A percentile compares a stretch with the other conserved stretches of the same genome.
These are phyloP conservation scores for Melaleuca quinquenervia DNA, from an alignment of 345 rosid genomes.

Conservation along the genomic window DNA sequence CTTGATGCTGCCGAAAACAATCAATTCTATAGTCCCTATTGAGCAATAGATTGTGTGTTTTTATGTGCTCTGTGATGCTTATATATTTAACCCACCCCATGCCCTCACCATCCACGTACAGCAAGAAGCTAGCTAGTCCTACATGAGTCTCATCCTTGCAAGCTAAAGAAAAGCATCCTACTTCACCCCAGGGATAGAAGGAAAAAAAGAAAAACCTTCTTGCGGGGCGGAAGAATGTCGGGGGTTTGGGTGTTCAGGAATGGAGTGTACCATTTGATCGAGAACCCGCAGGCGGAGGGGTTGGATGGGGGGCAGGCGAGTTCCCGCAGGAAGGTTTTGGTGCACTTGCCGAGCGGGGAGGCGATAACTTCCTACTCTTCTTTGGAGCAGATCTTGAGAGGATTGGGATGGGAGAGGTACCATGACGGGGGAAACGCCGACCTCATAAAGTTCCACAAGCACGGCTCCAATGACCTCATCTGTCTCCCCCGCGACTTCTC, in stretches of 20 bases:
- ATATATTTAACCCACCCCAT: background rate
- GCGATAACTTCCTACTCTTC: slow-evolving; percentile 48
- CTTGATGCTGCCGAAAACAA: slow-evolving; percentile 23
- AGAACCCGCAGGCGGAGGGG: slow-evolving; percentile 44
- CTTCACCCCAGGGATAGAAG: no score
- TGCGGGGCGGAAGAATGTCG: slow-evolving; percentile 28
- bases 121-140: background rate
- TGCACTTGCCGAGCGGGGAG: slow-evolving; percentile 58
- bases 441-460: slow-evolving; percentile 65
- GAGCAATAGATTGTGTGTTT: background rate
- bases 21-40: background rate
- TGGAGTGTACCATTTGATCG: slow-evolving; percentile 59
- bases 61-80: background rate
- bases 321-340: slow-evolving; percentile 8
- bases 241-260: slow-evolving; percentile 72
- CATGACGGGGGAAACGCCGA: slow-evolving; percentile 41
- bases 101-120: background rate
- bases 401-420: slow-evolving; percentile 93
- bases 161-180: background rate
- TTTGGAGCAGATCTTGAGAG: slow-evolving; percentile 49
- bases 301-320: slow-evolving; percentile 28
- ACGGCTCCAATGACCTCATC: slow-evolving; percentile 66
- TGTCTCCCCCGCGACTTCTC: slow-evolving; percentile 75
- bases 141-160: background rate
- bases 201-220: background rate